Base-by-base conservation (phyloP, 148 eudicot species). In the Persicaria tinctoria region DNA sequence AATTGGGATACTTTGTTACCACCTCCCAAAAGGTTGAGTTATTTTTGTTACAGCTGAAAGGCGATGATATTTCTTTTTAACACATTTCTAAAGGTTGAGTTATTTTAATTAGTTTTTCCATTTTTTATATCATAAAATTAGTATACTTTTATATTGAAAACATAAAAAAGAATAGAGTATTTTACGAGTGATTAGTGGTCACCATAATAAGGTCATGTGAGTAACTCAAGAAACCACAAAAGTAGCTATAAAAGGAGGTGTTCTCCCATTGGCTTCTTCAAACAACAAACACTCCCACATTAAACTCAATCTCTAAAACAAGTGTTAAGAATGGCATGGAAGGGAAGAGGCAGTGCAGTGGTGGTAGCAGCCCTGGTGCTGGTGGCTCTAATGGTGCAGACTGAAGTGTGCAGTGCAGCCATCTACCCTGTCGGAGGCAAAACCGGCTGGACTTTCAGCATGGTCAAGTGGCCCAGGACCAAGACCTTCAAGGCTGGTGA, bases 401-500 rank as follows among this genome's bases (percentile, higher is more conserved):
- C 10, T 51, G 76, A 62, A 60, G 13, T 66, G 50, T 46, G 38
- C 27, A 50, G 27, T 5, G 80, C 55, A 6, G 88, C 88, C 20
- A 18, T 44, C 5, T 80, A 46, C 78, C 70, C 76, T 0, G 84
- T 85, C 9, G 88, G 87, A 13, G 87, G 79, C 45, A 9, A 70
- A 23, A 59, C 62, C 59, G 86, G 86, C 1, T 86, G 88, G 86
- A 64, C 83, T 53, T 79, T 81, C 20, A 86, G 77, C 68, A 73
- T 79, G 73, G 71, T 23, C 23, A 73, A 23, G 60, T 86, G 88
- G 84, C 64, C 88, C 5, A 60, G 45, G 2, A 79, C 77, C 53
- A 83, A 79, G 80, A 20, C 74, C 48, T 86, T 86, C 74, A 76
- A 64, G 56, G 78, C 84, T 17, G 84, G 86, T 16, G 88, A 86